Evolutionary conservation across 345 rosid genomes (phyloP).

Genomic region (Populus euphratica): DNA sequence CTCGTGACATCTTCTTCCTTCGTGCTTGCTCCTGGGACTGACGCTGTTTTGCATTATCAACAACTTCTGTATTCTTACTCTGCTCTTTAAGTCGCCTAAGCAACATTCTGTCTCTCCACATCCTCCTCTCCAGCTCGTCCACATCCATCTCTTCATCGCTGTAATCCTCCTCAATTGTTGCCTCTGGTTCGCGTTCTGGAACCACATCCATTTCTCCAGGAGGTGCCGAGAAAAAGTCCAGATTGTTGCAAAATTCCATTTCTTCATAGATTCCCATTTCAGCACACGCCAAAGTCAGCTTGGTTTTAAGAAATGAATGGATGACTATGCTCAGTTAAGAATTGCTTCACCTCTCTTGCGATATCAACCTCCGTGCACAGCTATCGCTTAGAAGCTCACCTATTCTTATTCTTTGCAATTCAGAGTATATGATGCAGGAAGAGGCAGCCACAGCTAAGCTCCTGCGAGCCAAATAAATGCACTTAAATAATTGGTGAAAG

Average conservation of each 20-base stretch:
- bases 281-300: background rate
- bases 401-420: background rate
- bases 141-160: slow-evolving; percentile 67
- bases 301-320: background rate
- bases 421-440: background rate
- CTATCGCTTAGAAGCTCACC: background rate
- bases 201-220: slow-evolving; percentile 35
- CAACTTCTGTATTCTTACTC: slow-evolving; percentile 43
- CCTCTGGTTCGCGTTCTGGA: slow-evolving; percentile 42
- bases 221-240: slow-evolving; percentile 44
- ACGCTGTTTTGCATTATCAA: slow-evolving; percentile 47
- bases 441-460: background rate
- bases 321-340: background rate
- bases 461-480: slow-evolving; percentile 1
- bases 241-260: slow-evolving; percentile 52
- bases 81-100: slow-evolving; percentile 61
- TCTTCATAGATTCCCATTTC: slow-evolving; percentile 51
- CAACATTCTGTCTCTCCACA: slow-evolving; percentile 76
- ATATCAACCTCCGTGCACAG: background rate
- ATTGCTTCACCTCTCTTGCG: background rate
- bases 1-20: slow-evolving; percentile 87
- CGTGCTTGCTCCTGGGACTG: slow-evolving; percentile 79
- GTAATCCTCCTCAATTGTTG: slow-evolving; percentile 49
- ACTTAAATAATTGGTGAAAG: background rate
- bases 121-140: slow-evolving; percentile 71